A percentile compares a stretch with the other conserved stretches of the same genome.
Conservation (phyloP, 1,284 basidiomycete genomes). For the Porodaedalea pini region DNA sequence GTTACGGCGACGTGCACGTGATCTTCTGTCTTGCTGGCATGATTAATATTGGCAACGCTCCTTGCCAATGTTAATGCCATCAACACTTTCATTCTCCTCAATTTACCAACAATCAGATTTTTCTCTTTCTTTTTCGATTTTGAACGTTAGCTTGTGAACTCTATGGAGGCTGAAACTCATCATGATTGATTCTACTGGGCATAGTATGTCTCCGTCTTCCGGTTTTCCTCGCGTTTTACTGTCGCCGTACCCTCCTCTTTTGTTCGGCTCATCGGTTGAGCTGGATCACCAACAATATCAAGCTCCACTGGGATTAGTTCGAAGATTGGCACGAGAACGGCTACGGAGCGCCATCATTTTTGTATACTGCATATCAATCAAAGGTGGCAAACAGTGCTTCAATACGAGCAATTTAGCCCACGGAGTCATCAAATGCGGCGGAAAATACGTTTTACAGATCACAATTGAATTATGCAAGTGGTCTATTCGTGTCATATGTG, state of each 20-base stretch:
- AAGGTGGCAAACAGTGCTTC: neutral
- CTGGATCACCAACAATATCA: neutral
- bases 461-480: neutral
- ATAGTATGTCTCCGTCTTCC: neutral
- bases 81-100: too few species aligned
- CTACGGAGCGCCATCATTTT: neutral
- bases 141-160: too few species aligned
- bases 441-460: neutral
- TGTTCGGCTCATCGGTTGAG: neutral
- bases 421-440: neutral
- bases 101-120: too few species aligned
- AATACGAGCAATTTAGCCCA: neutral
- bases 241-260: neutral
- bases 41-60: too few species aligned
- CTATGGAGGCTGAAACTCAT: too few species aligned
- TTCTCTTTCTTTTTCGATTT: too few species aligned
- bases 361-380: neutral
- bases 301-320: neutral
- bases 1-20: too few species aligned
- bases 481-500: neutral
- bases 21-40: too few species aligned
- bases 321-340: neutral
- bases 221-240: neutral
- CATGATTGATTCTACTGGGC: too few species aligned
- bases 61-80: too few species aligned